Percentiles rank a stretch among this genome's conserved stretches.
phyloP scores from a whole-genome alignment of 2,329 filamentous ascomycete species.

The Chrysosporium queenslandicum region DNA sequence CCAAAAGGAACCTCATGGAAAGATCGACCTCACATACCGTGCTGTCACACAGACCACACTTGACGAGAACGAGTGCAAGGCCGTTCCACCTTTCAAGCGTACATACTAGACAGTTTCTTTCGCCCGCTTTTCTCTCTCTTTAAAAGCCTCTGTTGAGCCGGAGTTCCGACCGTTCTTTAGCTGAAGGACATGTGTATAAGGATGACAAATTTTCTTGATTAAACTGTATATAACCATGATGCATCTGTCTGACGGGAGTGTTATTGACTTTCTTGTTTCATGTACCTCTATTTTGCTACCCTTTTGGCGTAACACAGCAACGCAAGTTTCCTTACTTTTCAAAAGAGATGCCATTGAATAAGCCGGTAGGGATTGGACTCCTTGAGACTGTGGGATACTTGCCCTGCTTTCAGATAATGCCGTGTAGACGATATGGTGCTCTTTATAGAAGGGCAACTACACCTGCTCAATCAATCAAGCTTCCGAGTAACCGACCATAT shows the following conservation, averaged over 20 bases:
- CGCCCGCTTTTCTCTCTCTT: background rate
- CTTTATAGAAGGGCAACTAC: too few species aligned
- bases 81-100: constrained; percentile 88
- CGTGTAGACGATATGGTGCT: too few species aligned
- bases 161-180: constrained; percentile 5
- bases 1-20: constrained; percentile 85
- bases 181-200: constrained; percentile 7
- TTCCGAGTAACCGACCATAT: too few species aligned
- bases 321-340: background rate
- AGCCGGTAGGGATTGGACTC: background rate
- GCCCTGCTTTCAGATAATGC: too few species aligned
- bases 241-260: constrained; percentile 9
- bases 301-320: constrained; percentile 1
- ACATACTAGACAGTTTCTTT: constrained; percentile 34
- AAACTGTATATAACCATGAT: constrained; percentile 12
- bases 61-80: constrained; percentile 92
- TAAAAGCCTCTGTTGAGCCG: constrained; percentile 8
- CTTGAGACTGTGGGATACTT: too few species aligned
- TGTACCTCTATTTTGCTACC: background rate
- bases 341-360: background rate
- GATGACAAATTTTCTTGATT: constrained; percentile 9
- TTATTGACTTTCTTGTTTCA: background rate
- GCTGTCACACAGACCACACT: constrained; percentile 71
- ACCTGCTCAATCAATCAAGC: too few species aligned
- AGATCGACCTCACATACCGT: constrained; percentile 79